Evolutionary conservation across 2,329 filamentous ascomycete genomes (phyloP).

Genomic region (Chrysosporium queenslandicum): DNA sequence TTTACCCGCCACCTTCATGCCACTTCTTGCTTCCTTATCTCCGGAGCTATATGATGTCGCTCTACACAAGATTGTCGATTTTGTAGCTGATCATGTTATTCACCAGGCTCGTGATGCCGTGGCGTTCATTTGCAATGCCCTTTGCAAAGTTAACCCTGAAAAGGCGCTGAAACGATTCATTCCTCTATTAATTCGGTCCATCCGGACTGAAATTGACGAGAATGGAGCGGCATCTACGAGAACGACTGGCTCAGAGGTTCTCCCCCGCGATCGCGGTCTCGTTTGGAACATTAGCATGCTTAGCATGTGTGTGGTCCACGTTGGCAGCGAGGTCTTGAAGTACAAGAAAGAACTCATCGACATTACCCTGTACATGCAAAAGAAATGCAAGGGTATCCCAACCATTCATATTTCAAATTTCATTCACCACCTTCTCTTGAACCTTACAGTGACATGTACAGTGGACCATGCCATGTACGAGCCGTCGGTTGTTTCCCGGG

Average conservation of each 20-base stretch:
- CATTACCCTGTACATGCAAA: constrained; percentile 92
- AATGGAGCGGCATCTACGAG: constrained; percentile 92
- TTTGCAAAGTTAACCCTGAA: constrained; percentile 91
- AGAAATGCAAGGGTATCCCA: constrained; percentile 84
- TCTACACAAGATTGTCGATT: constrained; percentile 81
- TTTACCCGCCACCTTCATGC: constrained; percentile 79
- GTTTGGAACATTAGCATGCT: constrained; percentile 97
- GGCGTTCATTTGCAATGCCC: constrained; percentile 93
- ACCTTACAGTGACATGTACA: constrained; percentile 88
- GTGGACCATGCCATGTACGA: constrained; percentile 84
- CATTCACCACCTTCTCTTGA: constrained; percentile 89
- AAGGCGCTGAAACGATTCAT: constrained; percentile 87
- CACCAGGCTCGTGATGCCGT: constrained; percentile 95
- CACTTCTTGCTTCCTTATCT: constrained; percentile 79
- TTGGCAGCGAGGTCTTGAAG: constrained; percentile 77
- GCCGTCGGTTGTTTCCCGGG: constrained; percentile 58
- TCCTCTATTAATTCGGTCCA: constrained; percentile 80
- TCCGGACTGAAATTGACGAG: constrained; percentile 91
- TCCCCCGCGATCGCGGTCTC: constrained; percentile 81
- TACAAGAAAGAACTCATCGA: constrained; percentile 84
- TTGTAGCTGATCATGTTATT: constrained; percentile 87
- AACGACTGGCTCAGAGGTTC: constrained; percentile 83
- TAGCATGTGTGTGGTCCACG: constrained; percentile 95
- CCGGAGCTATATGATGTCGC: constrained; percentile 88
- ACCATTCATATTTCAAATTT: constrained; percentile 97